These are phyloP conservation scores for Margaritispora aquatica DNA, from an alignment of 495 filamentous ascomycete genomes.

Conservation along the genomic window DNA sequence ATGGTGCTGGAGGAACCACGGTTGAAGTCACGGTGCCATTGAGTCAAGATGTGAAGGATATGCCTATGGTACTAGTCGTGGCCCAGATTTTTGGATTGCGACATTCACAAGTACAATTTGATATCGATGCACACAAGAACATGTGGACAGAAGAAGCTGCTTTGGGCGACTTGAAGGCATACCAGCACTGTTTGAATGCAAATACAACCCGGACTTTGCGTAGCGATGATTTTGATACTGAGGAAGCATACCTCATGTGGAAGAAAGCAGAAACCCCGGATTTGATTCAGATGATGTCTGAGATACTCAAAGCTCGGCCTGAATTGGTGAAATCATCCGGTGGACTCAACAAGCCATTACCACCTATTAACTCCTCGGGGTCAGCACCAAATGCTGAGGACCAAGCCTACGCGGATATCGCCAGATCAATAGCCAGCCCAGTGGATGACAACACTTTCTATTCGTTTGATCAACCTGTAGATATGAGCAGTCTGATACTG, in stretches of 20 bases:
- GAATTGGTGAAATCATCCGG: slow-evolving; percentile 62
- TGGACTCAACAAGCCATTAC: slow-evolving; percentile 35
- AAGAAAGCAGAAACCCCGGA: slow-evolving; percentile 77
- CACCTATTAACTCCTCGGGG: slow-evolving; percentile 30
- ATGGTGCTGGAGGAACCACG: slow-evolving; percentile 47
- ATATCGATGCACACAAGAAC: slow-evolving; percentile 74
- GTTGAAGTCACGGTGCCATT: slow-evolving; percentile 75
- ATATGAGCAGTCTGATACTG: slow-evolving; percentile 65
- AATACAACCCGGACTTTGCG: slow-evolving; percentile 72
- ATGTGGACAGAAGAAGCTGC: slow-evolving; percentile 89
- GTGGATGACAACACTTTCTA: slow-evolving; percentile 39
- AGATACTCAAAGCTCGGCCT: slow-evolving; percentile 79
- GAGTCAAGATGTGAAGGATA: slow-evolving; percentile 91
- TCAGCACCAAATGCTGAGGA: slow-evolving; percentile 37
- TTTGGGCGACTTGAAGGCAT: slow-evolving; percentile 84
- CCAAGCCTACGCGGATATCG: slow-evolving; percentile 50
- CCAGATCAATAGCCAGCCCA: slow-evolving; percentile 37
- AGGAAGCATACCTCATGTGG: slow-evolving; percentile 88
- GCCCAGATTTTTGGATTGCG: slow-evolving; percentile 75
- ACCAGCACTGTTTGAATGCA: slow-evolving; percentile 75
- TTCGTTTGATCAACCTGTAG: slow-evolving; percentile 70
- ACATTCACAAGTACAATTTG: slow-evolving; percentile 69
- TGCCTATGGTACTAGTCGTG: slow-evolving; percentile 86
- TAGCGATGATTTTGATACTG: slow-evolving; percentile 81
- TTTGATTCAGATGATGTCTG: slow-evolving; percentile 86